Evolutionary conservation across 192 early-diverging fungal genomes (phyloP), one percentile per base, ranked within the genome.

Genomic region (Coemansia sp.): DNA sequence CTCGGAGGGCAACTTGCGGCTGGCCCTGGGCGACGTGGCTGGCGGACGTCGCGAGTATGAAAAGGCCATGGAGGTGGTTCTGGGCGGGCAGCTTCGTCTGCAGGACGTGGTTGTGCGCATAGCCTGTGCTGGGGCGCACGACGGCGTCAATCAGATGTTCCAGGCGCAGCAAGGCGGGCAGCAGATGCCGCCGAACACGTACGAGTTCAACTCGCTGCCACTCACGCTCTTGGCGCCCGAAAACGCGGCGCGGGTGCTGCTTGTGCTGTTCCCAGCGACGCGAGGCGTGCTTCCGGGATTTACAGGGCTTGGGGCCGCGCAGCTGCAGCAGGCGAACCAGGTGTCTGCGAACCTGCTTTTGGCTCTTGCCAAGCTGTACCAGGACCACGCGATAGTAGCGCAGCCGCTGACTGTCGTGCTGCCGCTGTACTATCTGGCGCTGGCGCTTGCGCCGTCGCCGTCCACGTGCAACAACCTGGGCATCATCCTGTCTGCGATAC

Each of bases 391-490:
- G 13, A 54, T 74, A 53, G 80, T 83, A 25, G 80, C 70, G 19
- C 74, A 83, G 61, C 82, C 88, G 42, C 81, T 89, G 64, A 68
- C 86, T 0, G 75, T 90, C 27, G 87, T 91, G 22, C 77, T 94
- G 35, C 86, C 88, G 27, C 84, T 94, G 20, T 94, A 95, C 74
- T 95, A 94, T 71, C 56, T 92, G 25, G 89, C 91, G 52, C 78
- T 94, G 46, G 75, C 88, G 8, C 80, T 94, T 53, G 82, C 85
- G 57, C 90, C 92, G 34, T 90, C 88, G 25, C 91, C 94, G 3
- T 93, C 92, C 34, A 93, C 93, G 2, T 91, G 89, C 83, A 95
- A 95, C 82, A 93, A 94, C 65, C 72, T 95, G 25, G 94, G 94
- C 5, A 94, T 95, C 35, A 70, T 93, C 7, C 65, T 91, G 34